Conservation (phyloP, 2,329 filamentous ascomycete species). For the Tolypocladium inflatum region DNA sequence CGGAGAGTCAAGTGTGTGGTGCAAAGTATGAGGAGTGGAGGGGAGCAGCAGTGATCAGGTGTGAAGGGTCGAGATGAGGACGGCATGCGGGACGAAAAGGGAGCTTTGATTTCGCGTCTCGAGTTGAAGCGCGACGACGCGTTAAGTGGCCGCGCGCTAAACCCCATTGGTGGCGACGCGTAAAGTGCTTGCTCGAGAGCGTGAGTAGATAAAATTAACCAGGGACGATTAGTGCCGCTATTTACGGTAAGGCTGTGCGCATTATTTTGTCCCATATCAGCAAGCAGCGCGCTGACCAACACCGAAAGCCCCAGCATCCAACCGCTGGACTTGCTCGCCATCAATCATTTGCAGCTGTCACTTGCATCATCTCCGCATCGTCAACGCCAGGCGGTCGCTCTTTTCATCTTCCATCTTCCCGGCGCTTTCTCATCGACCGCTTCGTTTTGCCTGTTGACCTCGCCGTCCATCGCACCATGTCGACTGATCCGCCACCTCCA, state of each 20-base stretch:
- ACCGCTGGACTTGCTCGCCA: background rate
- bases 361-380: background rate
- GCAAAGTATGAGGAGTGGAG: background rate
- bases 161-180: slow-evolving; percentile 18
- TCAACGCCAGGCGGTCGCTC: background rate
- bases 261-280: background rate
- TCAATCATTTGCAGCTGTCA: background rate
- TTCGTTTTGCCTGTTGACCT: background rate
- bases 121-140: slow-evolving; percentile 22
- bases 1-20: background rate
- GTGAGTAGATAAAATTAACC: background rate
- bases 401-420: background rate
- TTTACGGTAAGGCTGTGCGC: background rate
- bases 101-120: slow-evolving; percentile 15
- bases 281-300: background rate
- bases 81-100: slow-evolving; percentile 4
- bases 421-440: background rate
- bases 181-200: slow-evolving; percentile 21
- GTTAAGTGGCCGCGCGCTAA: slow-evolving; percentile 32
- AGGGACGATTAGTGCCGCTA: rapidly evolving
- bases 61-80: slow-evolving; percentile 10
- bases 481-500: slow-evolving; percentile 25
- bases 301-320: background rate
- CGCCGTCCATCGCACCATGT: slow-evolving; percentile 12
- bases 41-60: slow-evolving; percentile 4